Percentiles rank a stretch among this genome's conserved stretches.
These are phyloP conservation scores for Colletotrichum tamarilloi DNA, from an alignment of 2,329 filamentous ascomycete species.

Conservation along the genomic window DNA sequence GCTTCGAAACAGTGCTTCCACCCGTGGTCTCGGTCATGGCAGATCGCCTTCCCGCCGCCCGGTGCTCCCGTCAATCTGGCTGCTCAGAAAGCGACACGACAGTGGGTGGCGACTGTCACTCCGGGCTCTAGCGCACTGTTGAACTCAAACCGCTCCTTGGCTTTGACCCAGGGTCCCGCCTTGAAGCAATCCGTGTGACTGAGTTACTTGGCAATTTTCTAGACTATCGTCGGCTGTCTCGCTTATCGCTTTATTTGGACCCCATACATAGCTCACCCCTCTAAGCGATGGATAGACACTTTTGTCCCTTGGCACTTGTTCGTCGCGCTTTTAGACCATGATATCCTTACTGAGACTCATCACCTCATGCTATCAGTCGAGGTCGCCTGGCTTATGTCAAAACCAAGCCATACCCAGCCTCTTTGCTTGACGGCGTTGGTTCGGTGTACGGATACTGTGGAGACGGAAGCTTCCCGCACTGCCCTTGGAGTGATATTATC, in stretches of 20 bases:
- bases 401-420: neutral
- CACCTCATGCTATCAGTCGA: neutral
- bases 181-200: neutral
- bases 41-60: slow-evolving; percentile 5
- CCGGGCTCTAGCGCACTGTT: slow-evolving; percentile 5
- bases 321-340: neutral
- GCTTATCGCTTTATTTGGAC: neutral
- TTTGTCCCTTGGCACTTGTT: neutral
- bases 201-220: neutral
- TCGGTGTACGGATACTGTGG: too few relatives aligned
- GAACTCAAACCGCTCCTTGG: slow-evolving; percentile 7
- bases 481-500: neutral
- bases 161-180: neutral
- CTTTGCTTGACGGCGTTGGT: neutral
- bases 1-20: neutral
- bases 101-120: slow-evolving; percentile 27
- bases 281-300: neutral
- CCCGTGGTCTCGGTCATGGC: slow-evolving; percentile 16
- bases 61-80: slow-evolving; percentile 1
- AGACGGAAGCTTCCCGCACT: neutral
- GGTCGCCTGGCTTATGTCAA: neutral
- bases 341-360: neutral
- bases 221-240: slow-evolving; percentile 13
- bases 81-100: slow-evolving; percentile 29
- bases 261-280: neutral